A percentile compares a stretch with the other conserved stretches of the same genome.
Conservation (phyloP, 805 yeast genomes). For the Teunomyces funiuensis region DNA sequence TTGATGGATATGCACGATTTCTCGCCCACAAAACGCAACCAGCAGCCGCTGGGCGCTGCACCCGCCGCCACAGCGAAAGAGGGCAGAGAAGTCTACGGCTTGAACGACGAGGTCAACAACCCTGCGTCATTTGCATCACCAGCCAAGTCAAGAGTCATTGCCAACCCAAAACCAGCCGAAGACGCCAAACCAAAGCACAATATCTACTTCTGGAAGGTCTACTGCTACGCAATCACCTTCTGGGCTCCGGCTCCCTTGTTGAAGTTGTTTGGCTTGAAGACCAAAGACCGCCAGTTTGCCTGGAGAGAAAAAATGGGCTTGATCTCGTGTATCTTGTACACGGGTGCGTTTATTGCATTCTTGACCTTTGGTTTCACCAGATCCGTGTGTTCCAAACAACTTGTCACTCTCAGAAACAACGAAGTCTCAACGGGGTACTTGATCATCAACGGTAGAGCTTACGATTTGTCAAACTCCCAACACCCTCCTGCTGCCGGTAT, state of each 20-base stretch:
- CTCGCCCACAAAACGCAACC: constrained; percentile 11
- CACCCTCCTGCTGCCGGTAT: constrained; percentile 88
- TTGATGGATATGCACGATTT: constrained; percentile 36
- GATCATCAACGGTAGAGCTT: constrained; percentile 81
- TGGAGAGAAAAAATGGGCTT: constrained; percentile 97
- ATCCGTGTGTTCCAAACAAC: constrained; percentile 62
- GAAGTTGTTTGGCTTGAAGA: constrained; percentile 70
- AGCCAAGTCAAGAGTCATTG: constrained; percentile 26
- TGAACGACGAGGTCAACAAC: constrained; percentile 55
- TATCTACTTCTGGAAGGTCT: constrained; percentile 69
- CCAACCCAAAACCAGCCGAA: constrained; percentile 11
- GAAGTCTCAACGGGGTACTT: constrained; percentile 61
- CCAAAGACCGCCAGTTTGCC: constrained; percentile 83
- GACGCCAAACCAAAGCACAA: constrained; percentile 18
- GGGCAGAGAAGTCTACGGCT: constrained; percentile 56
- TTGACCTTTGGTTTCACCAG: constrained; percentile 89
- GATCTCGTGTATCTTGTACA: constrained; percentile 65
- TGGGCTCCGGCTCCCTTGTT: constrained; percentile 87
- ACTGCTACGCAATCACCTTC: constrained; percentile 78
- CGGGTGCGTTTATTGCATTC: constrained; percentile 80
- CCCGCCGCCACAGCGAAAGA: constrained; percentile 11
- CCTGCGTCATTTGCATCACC: constrained; percentile 12
- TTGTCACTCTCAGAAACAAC: constrained; percentile 54
- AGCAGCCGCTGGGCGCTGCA: neutral
- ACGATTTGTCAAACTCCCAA: constrained; percentile 62